Percentiles rank a stretch among this genome's conserved stretches.
Evolutionary conservation across 1,284 basidiomycete genomes (phyloP).

Genomic region (Takashimella koratensis): DNA sequence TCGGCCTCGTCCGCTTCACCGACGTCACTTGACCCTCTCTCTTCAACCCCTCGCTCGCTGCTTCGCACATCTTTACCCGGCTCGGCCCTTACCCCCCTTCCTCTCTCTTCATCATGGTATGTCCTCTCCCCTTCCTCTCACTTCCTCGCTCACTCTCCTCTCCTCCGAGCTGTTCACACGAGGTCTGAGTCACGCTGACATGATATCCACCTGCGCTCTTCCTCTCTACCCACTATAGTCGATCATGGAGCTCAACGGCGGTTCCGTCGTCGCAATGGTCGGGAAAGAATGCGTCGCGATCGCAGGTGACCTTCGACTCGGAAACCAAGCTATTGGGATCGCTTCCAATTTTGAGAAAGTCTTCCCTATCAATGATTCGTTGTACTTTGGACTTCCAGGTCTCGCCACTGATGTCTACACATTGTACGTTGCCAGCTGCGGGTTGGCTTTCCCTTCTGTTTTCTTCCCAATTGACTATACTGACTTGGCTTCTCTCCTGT

Average conservation of each 20-base stretch:
- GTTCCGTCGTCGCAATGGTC: conserved; percentile 97
- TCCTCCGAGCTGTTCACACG: not conserved
- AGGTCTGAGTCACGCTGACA: not conserved
- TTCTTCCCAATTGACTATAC: too few relatives aligned
- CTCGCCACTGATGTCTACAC: conserved; percentile 91
- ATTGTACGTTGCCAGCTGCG: conserved; percentile 65
- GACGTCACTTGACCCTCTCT: not conserved
- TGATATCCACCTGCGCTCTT: not conserved
- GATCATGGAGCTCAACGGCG: conserved; percentile 53
- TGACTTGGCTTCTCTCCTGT: too few relatives aligned
- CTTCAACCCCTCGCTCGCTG: not conserved
- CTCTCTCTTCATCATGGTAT: conserved; percentile 24
- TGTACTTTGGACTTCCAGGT: conserved; percentile 89
- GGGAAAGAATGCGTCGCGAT: conserved; percentile 99
- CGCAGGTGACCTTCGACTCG: conserved; percentile 87
- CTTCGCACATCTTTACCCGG: not conserved
- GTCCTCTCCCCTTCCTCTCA: not conserved
- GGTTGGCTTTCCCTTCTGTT: too few relatives aligned
- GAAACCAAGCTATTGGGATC: conserved; percentile 83
- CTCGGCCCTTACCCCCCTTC: not conserved
- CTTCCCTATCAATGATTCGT: conserved; percentile 88
- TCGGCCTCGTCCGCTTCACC: too few relatives aligned
- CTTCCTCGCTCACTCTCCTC: not conserved
- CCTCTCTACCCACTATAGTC: conserved; percentile 29
- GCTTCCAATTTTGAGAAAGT: conserved; percentile 95